Conservation (phyloP, 2,329 filamentous ascomycete species). For the Colletotrichum incanum region DNA sequence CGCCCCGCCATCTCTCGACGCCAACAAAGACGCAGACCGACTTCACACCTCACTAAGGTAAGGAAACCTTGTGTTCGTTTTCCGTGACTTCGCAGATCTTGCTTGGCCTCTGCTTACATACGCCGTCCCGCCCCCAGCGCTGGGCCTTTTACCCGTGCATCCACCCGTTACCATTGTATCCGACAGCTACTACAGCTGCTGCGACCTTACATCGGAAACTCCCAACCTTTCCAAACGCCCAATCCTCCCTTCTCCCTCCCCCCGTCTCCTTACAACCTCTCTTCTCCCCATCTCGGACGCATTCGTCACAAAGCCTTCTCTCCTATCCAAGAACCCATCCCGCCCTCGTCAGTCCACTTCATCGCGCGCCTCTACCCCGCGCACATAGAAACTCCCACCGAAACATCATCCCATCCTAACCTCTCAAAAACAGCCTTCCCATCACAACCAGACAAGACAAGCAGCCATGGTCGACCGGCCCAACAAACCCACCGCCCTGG, state of each 20-base stretch:
- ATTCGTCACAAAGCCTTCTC: not conserved
- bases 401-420: conserved; percentile 21
- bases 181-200: conserved; percentile 1
- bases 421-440: not conserved
- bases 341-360: conserved; percentile 1
- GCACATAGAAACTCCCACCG: not conserved
- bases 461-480: conserved; percentile 82
- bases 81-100: conserved; percentile 7
- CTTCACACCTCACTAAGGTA: not conserved
- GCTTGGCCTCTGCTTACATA: conserved; percentile 15
- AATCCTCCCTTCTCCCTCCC: not conserved
- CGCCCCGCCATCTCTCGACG: not conserved
- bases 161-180: conserved; percentile 15
- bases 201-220: not conserved
- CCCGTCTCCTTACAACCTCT: conserved; percentile 6
- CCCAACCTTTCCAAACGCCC: conserved; percentile 2
- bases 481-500: conserved; percentile 85
- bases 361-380: not conserved
- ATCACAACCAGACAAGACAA: conserved; percentile 13
- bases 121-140: not conserved
- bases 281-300: not conserved
- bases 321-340: not conserved
- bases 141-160: conserved; percentile 5
- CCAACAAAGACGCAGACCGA: conserved; percentile 10
- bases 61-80: not conserved